Base-by-base conservation (phyloP, 768 basidiomycete species). In the Fistulinella prunicolor region DNA sequence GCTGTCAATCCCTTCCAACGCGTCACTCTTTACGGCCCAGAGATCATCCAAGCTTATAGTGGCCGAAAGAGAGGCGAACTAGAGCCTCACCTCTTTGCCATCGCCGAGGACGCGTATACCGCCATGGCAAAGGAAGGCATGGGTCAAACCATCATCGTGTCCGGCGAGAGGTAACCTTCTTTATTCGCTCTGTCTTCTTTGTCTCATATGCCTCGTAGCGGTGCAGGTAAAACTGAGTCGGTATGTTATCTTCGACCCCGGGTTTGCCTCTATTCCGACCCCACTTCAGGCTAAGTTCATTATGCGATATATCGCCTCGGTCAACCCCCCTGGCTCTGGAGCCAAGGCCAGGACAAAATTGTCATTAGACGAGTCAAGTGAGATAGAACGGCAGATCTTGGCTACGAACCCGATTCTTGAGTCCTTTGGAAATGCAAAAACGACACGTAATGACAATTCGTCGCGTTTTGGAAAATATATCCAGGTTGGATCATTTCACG, bases 401-500 rank as follows among this genome's bases (percentile, higher is more conserved):
- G 96, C 96, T 23, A 97, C 95, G n/a, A 99, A 99, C 67, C 96
- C 96, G 20, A 98, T 96, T 60, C 85, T 99, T 54, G 96, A 99
- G 70, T 90, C 96, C 0, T 98, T 99, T 58, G 96, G 96, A 56
- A 99, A 99, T 69, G 96, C 96, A 20, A 99, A 99, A 73, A 99
- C 96, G 26, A 97, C 96, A 14, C 81, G 96, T 50, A 99, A 99
- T 65, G 96, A 99, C 70, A 99, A 99, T 67, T 96, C 93, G 8
- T 99, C 96, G 19, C 84, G 96, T 48, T 99, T 99, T 67, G 96
- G 96, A 53, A 99, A 99, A 73, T 99, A 99, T 71, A 97, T 99
- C 55, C 95, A 99, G 81, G 96, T 62, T 22, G 21, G 21, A 34
- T 45, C 24, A 23, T 42, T 35, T 45, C n/a, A 21, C 22, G 4